phyloP scores from a whole-genome alignment of 2,329 filamentous ascomycete genomes.

The Fusarium humuli region DNA sequence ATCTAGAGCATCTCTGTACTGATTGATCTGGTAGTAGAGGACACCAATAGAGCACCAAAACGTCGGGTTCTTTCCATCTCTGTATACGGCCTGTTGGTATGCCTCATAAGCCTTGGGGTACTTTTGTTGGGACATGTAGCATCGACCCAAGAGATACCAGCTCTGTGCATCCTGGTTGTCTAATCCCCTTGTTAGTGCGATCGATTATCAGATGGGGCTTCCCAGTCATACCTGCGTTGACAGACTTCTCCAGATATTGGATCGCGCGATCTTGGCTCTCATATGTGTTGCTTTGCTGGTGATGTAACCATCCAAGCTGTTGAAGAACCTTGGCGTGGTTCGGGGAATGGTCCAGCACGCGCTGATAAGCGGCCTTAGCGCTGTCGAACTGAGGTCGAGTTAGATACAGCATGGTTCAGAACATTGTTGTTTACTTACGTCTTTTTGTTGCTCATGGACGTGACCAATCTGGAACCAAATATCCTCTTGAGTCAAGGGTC shows the following conservation, averaged over 20 bases:
- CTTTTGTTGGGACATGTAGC: conserved; percentile 99
- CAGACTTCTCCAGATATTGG: conserved; percentile 96
- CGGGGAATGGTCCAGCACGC: conserved; percentile 92
- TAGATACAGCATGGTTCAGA: conserved; percentile 46
- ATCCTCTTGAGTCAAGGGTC: conserved; percentile 93
- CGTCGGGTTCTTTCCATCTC: conserved; percentile 95
- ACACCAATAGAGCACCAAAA: conserved; percentile 99
- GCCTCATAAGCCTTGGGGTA: conserved; percentile 99
- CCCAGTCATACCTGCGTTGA: conserved; percentile 78
- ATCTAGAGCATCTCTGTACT: conserved; percentile 97
- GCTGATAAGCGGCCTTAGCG: conserved; percentile 91
- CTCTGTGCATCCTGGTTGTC: conserved; percentile 96
- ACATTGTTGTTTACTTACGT: conserved; percentile 73
- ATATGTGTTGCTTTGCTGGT: conserved; percentile 93
- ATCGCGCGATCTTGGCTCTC: conserved; percentile 95
- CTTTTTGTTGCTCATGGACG: conserved; percentile 98
- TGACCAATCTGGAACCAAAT: conserved; percentile 99
- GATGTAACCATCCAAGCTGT: conserved; percentile 96
- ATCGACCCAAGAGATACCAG: conserved; percentile 97
- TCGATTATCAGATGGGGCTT: not conserved
- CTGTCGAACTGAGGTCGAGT: conserved; percentile 79
- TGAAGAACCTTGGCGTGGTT: conserved; percentile 98
- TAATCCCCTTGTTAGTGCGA: conserved; percentile 51
- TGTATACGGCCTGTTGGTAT: conserved; percentile 98
- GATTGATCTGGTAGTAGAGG: conserved; percentile 99